Percentiles rank a stretch among this genome's conserved stretches.
These are phyloP conservation scores for Tricholoma terreum DNA, from an alignment of 768 basidiomycete genomes.

Conservation along the genomic window DNA sequence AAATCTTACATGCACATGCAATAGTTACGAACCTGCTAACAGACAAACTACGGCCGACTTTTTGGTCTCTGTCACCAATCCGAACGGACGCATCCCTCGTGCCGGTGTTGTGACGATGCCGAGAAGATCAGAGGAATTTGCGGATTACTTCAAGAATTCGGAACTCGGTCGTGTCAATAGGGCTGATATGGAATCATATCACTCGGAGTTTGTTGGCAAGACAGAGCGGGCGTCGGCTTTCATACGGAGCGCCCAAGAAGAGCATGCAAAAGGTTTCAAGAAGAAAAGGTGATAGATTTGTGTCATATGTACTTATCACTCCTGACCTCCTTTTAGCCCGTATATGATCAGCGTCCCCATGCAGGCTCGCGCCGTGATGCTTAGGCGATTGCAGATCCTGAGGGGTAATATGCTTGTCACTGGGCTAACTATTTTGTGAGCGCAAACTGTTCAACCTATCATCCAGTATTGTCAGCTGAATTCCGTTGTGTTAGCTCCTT, in stretches of 20 bases:
- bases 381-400: constrained; percentile 42
- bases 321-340: constrained; percentile 28
- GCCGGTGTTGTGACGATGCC: constrained; percentile 43
- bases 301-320: background rate
- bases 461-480: constrained; percentile 8
- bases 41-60: constrained; percentile 68
- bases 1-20: background rate
- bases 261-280: constrained; percentile 46
- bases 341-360: constrained; percentile 43
- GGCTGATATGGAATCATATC: constrained; percentile 46
- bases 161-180: constrained; percentile 38
- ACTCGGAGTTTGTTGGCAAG: constrained; percentile 41
- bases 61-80: constrained; percentile 59
- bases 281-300: constrained; percentile 27
- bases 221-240: constrained; percentile 42
- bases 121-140: constrained; percentile 57
- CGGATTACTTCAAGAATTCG: constrained; percentile 42
- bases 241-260: constrained; percentile 43
- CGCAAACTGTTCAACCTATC: background rate
- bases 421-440: constrained; percentile 31
- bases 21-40: constrained; percentile 55
- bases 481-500: constrained; percentile 42
- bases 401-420: constrained; percentile 37
- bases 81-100: constrained; percentile 51
- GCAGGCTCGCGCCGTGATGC: constrained; percentile 44